Evolutionary conservation across 129 eudicot species (phyloP), one percentile per base, ranked within the genome.

Genomic region (Calendula officinalis): DNA sequence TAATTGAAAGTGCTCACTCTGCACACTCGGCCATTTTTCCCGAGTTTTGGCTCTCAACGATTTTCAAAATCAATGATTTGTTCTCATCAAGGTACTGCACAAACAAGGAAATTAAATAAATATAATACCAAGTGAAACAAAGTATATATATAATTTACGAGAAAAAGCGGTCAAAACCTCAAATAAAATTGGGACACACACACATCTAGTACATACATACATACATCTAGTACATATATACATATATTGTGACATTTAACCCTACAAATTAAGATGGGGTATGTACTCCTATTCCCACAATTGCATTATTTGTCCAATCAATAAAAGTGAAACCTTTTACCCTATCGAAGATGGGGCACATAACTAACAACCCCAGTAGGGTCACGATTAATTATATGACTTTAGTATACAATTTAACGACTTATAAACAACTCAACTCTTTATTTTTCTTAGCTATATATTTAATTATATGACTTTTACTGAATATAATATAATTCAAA

Each of bases 51-150:
- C 87, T 88, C 75, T 88, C 94, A 40, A 85, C 87, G 71, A 88
- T 85, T 79, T 85, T 88, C 81, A 88, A 77, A 54, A 88, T 88
- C 77, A 88, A 72, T 10, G 96, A 80, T 68, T 88, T 88, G 89
- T 88, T 88, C 71, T 88, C 94, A 75, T 88, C 96, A 70, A 88
- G 80, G 74, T 82, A 88, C 96, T 88, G 89, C 81, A 59, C 38
- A 51, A 1, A 15, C 8, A 49, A 6, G 55, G 22, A 5, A 49
- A 15, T 13, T 1, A 49, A 49, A 49, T 49, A n/a, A 4, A 7
- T 15, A n/a, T 49, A 4, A 7, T 15, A n/a, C 32, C 54, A 48
- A 48, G 32, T 41, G 45, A 41, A 41, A 4, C 45, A 41, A 41
- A 6, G 10, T 6, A 41, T 11, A 41, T 6, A 41, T 11, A 41